Evolutionary conservation across 768 basidiomycete species (phyloP).

Genomic region (Tulasnella sp.): DNA sequence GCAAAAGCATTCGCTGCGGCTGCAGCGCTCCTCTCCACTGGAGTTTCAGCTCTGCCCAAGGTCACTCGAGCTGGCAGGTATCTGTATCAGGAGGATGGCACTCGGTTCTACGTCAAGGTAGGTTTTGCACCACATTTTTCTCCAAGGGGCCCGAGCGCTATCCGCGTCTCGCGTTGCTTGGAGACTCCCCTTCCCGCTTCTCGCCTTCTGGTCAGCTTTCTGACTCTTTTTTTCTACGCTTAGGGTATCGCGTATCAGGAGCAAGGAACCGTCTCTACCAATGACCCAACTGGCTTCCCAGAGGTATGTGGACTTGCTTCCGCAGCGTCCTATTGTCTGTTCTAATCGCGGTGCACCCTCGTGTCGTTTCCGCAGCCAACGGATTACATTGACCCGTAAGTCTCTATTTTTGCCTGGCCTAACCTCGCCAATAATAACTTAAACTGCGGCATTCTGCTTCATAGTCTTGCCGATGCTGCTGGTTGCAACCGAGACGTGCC

Average conservation of each 20-base stretch:
- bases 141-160: neutral
- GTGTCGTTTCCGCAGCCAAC: conserved; percentile 44
- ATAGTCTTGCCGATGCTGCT: conserved; percentile 46
- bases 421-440: neutral
- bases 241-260: conserved; percentile 71
- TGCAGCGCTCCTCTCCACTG: conserved; percentile 38
- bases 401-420: neutral
- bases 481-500: conserved; percentile 75
- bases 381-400: conserved; percentile 63
- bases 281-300: conserved; percentile 45
- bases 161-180: neutral
- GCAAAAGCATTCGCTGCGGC: conserved; percentile 11
- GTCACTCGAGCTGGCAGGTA: conserved; percentile 69
- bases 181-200: neutral
- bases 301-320: conserved; percentile 29
- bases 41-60: conserved; percentile 57
- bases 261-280: conserved; percentile 46
- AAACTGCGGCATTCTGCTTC: neutral
- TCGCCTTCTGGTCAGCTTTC: neutral
- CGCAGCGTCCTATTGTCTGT: conserved; percentile 19
- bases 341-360: neutral
- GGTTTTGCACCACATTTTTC: neutral
- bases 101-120: conserved; percentile 73
- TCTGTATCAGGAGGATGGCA: conserved; percentile 68
- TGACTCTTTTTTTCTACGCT: neutral